phyloP scores from a whole-genome alignment of 176 grass and related monocot species.

The Sorghum bicolor region DNA sequence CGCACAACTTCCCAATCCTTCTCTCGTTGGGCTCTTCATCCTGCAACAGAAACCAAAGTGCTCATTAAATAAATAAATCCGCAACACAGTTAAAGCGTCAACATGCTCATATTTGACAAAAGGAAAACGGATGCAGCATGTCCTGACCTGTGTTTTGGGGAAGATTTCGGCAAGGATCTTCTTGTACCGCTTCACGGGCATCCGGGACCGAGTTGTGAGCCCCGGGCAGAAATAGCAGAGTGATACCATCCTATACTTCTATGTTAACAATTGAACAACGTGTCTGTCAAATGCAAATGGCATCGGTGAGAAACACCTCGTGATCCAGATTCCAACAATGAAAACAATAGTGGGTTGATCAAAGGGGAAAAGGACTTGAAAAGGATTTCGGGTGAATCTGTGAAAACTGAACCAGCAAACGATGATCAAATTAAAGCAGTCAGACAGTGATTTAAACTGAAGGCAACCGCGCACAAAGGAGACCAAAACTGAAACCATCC shows the following conservation, averaged over 20 bases:
- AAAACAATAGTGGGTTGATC: background rate
- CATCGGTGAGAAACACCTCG: background rate
- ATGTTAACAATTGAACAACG: background rate
- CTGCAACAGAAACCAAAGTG: conserved; percentile 22
- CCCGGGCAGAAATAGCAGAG: conserved; percentile 80
- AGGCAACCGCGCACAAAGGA: background rate
- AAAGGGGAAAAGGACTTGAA: background rate
- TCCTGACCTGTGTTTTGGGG: conserved; percentile 61
- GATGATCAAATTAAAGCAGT: background rate
- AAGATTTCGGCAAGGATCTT: conserved; percentile 88
- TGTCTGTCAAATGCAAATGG: background rate
- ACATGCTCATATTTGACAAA: background rate
- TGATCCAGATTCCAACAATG: background rate
- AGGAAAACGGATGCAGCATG: background rate
- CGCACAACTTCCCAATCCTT: conserved; percentile 79
- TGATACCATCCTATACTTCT: conserved; percentile 48
- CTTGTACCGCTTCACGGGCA: conserved; percentile 89
- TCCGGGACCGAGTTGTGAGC: conserved; percentile 64
- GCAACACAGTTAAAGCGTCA: background rate
- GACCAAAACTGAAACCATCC: background rate
- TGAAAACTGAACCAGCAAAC: background rate
- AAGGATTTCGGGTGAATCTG: background rate
- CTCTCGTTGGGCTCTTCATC: conserved; percentile 87
- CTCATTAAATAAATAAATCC: background rate
- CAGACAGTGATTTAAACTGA: background rate